Base-by-base conservation (phyloP, 139 green algal genomes). In the Desmodesmus armatus region DNA sequence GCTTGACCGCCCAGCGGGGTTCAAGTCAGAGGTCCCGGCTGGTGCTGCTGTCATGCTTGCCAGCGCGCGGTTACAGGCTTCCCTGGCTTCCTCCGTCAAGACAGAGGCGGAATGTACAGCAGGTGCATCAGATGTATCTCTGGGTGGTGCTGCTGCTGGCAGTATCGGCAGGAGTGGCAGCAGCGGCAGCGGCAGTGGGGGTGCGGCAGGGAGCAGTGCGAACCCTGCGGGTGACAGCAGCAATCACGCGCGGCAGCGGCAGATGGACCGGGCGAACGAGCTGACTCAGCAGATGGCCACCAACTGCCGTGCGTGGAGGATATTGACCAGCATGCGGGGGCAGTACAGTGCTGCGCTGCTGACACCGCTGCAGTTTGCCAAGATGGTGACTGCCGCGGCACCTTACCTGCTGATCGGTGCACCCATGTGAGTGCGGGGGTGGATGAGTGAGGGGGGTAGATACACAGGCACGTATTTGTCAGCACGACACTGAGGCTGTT, bases 391-490 rank as follows among this genome's bases (percentile, higher is more conserved):
- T 27, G 33, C 27, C 25, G 29, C 44, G 1, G 63, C 63, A n/a
- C 72, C 72, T 0, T 79, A 79, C 44, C 63, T 79, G 72, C 44
- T 79, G 9, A 25, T 79, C 43, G 72, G 60, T n/a, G 21, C 23
- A 33, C 25, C 60, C 60, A 13, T 69, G 60, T 31, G 9, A 13
- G 23, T 69, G 25, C 21, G 23, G 60, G 25, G 33, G 25, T 37
- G 60, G 60, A 13, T 25, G 25, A 15, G 25, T 37, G 23, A n/a
- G 9, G 9, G 60, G 25, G 3, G 60, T 27, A 69, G 66, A 17
- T 17, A 75, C n/a, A 43, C 27, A 31, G 25, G 29, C 29, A 49
- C 17, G 27, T 71, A 71, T 31, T 39, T 71, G 62, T 31, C n/a
- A 21, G 17, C 11, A 39, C 27, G n/a, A 33, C 62, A 39, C 62